Evolutionary conservation across 371 early-diverging fungal genomes (phyloP).

Genomic region (Mucor piriformis): DNA sequence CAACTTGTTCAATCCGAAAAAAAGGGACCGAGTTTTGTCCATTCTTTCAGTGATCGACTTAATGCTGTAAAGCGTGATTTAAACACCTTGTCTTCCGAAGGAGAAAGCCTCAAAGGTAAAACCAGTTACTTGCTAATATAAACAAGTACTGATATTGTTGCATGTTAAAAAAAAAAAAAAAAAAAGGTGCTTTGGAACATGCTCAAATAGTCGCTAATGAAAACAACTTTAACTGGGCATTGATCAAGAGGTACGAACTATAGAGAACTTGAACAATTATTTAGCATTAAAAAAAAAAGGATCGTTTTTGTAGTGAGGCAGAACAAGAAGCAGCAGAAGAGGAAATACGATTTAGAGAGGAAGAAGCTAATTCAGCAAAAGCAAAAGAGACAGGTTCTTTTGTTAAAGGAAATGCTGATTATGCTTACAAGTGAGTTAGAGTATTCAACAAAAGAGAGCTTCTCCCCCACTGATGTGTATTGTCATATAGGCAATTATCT

Average conservation of each 20-base stretch:
- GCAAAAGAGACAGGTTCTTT: constrained; percentile 31
- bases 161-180: no score
- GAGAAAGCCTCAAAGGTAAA: constrained; percentile 41
- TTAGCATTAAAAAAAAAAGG: no score
- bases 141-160: no score
- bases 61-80: constrained; percentile 30
- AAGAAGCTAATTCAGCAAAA: constrained; percentile 23
- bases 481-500: constrained; percentile 24
- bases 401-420: constrained; percentile 35
- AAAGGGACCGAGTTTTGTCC: constrained; percentile 35
- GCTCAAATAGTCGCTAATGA: constrained; percentile 26
- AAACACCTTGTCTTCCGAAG: constrained; percentile 25
- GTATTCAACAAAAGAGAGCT: no score
- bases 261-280: no score
- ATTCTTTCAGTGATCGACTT: constrained; percentile 34
- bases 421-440: constrained; percentile 36
- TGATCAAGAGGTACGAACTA: constrained; percentile 31
- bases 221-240: constrained; percentile 26
- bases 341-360: constrained; percentile 23
- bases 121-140: no score
- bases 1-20: constrained; percentile 35
- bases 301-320: constrained; percentile 17
- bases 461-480: no score
- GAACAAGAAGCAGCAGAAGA: constrained; percentile 32
- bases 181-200: constrained; percentile 16